Base-by-base conservation (phyloP, 1,284 basidiomycete genomes). In the Anthracocystis walkeri region DNA sequence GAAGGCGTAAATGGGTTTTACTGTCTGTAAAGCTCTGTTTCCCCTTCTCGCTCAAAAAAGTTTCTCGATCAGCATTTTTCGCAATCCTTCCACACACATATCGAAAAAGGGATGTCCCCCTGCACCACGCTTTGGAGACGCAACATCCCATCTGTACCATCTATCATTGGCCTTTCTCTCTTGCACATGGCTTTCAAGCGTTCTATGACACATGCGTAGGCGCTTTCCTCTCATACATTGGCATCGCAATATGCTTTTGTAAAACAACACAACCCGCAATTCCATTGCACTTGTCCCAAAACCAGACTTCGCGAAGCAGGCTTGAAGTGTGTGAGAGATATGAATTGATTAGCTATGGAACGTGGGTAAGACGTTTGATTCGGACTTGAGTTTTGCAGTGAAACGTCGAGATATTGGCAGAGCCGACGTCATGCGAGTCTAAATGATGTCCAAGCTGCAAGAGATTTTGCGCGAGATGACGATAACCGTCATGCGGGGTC, bases 1-100 rank as follows among this genome's bases (percentile, higher is more conserved):
- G 66, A 82, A 82, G 80, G 76, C 76, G 58, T 82, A 80, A 82
- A 67, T 56, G 58, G 58, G n/a, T 40, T 44, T 41, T 25, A 35
- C 54, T 40, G 7, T 61, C 12, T 31, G 18, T 35, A 7, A 5
- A 23, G 12, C 27, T 50, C 23, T 4, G 35, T 38, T 12, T 38
- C 29, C 6, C 18, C 20, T 35, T 44, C 35, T 45, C 16, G 42
- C 51, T 20, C 35, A 54, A 57, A 58, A 52, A 48, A 27, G 23
- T 38, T 65, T 29, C 42, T 49, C 44, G 48, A 50, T 35, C 51
- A 65, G 52, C 61, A 69, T 62, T 48, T 31, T 31, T 20, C 42
- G 31, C 31, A 40, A 35, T 31, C n/a, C 42, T 35, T 29, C 18
- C 33, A 45, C 42, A 27, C 58, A 23, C 40, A 42, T 21, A 42